These are phyloP conservation scores for Keithomyces neogunnii DNA, from an alignment of 2,329 filamentous ascomycete species.

Conservation along the genomic window DNA sequence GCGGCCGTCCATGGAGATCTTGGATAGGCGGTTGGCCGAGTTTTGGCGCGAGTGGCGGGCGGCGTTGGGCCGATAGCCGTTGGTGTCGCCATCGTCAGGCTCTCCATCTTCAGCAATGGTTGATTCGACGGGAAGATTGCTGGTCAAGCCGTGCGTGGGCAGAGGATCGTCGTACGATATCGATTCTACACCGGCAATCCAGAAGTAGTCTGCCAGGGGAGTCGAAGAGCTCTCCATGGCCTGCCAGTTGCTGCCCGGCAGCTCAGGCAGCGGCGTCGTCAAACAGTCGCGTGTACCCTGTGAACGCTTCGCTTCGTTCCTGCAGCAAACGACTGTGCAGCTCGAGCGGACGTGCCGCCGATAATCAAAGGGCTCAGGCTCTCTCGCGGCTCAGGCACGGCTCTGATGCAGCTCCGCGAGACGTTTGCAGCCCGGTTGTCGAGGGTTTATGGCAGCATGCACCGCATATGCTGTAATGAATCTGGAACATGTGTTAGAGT, in stretches of 20 bases:
- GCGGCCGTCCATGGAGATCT: constrained; percentile 39
- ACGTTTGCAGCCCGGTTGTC: neutral
- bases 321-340: neutral
- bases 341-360: constrained; percentile 3
- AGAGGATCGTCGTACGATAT: constrained; percentile 53
- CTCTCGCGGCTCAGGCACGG: neutral
- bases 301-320: neutral
- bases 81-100: constrained; percentile 33
- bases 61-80: constrained; percentile 17
- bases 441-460: neutral
- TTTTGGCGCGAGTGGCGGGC: constrained; percentile 54
- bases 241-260: constrained; percentile 18
- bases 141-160: constrained; percentile 21
- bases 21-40: constrained; percentile 51
- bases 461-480: neutral
- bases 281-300: neutral
- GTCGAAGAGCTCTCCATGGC: constrained; percentile 54
- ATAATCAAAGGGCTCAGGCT: neutral
- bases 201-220: constrained; percentile 67
- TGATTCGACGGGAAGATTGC: constrained; percentile 35
- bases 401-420: neutral
- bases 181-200: constrained; percentile 64
- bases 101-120: constrained; percentile 58
- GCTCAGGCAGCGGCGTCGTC: neutral
- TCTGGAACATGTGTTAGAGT: constrained; percentile 4